phyloP scores from a whole-genome alignment of 805 yeast genomes.

The Priceomyces fermenticarens region DNA sequence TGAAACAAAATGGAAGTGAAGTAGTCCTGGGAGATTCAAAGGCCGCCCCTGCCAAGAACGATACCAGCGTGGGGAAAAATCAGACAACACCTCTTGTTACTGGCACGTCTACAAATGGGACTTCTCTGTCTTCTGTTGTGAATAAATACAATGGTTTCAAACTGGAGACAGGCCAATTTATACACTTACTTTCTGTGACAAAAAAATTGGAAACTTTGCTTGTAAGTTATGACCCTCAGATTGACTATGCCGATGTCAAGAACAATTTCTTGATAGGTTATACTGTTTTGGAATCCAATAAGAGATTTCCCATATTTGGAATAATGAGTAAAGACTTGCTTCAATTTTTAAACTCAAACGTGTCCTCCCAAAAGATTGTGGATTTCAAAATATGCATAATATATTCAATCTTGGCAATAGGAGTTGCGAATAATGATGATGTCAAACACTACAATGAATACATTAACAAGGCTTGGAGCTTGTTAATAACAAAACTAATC shows the following conservation, averaged over 20 bases:
- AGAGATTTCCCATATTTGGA: constrained; percentile 14
- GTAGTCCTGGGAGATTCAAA: too few species aligned
- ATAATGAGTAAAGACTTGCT: constrained; percentile 19
- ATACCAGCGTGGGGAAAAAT: neutral
- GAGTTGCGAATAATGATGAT: constrained; percentile 27
- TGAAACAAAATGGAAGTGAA: constrained; percentile 2
- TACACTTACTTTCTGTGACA: constrained; percentile 27
- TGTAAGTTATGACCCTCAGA: constrained; percentile 10
- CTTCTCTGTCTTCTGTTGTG: neutral
- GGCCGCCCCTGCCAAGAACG: too few species aligned
- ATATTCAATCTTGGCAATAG: constrained; percentile 45
- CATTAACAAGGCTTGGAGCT: constrained; percentile 46
- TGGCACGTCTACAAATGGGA: neutral
- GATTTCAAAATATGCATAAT: constrained; percentile 38
- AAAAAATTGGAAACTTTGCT: constrained; percentile 19
- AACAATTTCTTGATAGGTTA: constrained; percentile 31
- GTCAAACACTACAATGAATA: constrained; percentile 30
- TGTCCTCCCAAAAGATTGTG: constrained; percentile 8
- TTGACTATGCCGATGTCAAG: constrained; percentile 5
- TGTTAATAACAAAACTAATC: constrained; percentile 31
- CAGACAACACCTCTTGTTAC: neutral
- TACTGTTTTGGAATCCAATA: constrained; percentile 6
- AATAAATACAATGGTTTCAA: too few species aligned
- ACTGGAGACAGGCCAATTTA: constrained; percentile 14
- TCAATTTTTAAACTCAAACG: constrained; percentile 17